phyloP scores from a whole-genome alignment of 768 basidiomycete species.

The Auriculariales sp. region DNA sequence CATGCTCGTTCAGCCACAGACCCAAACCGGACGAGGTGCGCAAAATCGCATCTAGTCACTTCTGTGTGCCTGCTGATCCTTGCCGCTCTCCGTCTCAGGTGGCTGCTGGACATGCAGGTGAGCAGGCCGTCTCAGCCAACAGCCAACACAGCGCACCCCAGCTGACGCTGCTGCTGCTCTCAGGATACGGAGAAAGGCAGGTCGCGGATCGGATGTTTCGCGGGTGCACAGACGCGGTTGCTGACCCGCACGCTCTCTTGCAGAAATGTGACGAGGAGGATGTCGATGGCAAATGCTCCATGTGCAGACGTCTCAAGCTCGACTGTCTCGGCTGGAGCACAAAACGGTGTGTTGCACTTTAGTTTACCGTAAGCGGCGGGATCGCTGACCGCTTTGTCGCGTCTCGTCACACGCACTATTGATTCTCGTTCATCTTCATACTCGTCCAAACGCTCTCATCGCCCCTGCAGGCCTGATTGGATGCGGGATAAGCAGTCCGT shows the following conservation, averaged over 20 bases:
- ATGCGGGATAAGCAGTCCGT: not conserved
- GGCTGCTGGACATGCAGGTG: constrained; percentile 1
- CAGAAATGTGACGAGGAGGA: constrained; percentile 86
- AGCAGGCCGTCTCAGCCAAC: not conserved
- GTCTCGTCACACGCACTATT: constrained; percentile 24
- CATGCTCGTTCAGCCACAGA: too few species aligned
- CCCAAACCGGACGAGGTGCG: too few species aligned
- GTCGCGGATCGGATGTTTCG: not conserved
- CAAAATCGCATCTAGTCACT: too few species aligned
- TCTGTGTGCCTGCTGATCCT: too few species aligned
- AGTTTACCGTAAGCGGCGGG: too few species aligned
- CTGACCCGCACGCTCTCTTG: not conserved
- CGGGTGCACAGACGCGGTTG: too few species aligned
- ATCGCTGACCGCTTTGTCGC: not conserved
- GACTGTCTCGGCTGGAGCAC: constrained; percentile 77
- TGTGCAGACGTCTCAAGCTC: constrained; percentile 67
- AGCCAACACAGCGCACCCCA: not conserved
- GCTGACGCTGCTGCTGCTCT: not conserved
- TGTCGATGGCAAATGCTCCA: constrained; percentile 62
- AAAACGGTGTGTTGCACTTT: constrained; percentile 37
- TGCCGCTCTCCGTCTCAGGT: too few species aligned
- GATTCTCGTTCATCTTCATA: constrained; percentile 59
- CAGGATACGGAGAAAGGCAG: not conserved
- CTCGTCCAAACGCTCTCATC: constrained; percentile 2
- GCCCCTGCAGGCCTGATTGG: not conserved